These are phyloP conservation scores for Torrubiella hemipterigena DNA, from an alignment of 2,329 filamentous ascomycete genomes.

Conservation along the genomic window DNA sequence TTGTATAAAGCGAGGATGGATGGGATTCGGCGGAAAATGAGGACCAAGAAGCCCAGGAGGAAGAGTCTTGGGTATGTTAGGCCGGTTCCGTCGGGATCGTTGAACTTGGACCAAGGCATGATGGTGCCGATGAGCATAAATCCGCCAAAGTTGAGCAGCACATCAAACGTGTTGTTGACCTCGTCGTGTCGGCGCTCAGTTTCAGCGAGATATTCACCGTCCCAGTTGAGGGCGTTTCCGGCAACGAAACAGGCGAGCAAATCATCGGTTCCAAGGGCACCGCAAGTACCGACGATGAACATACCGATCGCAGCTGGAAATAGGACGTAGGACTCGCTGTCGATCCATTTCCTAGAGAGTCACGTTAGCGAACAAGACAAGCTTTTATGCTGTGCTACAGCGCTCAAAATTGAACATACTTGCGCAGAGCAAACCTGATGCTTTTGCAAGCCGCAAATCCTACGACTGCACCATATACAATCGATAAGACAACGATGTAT, in stretches of 20 bases:
- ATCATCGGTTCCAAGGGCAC: constrained; percentile 45
- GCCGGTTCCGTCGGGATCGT: constrained; percentile 38
- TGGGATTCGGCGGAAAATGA: constrained; percentile 44
- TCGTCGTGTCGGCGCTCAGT: constrained; percentile 44
- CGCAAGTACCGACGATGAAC: constrained; percentile 45
- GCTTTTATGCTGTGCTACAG: no score
- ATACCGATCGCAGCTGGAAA: constrained; percentile 40
- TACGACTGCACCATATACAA: constrained; percentile 37
- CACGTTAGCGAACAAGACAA: neutral
- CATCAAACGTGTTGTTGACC: constrained; percentile 46
- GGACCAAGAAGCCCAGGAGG: constrained; percentile 36
- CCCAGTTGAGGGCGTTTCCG: constrained; percentile 49
- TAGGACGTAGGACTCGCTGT: constrained; percentile 40
- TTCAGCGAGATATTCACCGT: constrained; percentile 45
- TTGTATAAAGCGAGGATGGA: constrained; percentile 41
- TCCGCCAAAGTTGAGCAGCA: constrained; percentile 46
- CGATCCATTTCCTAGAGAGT: constrained; percentile 45
- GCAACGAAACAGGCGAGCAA: constrained; percentile 49
- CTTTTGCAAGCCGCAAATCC: constrained; percentile 35
- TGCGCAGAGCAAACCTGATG: constrained; percentile 28
- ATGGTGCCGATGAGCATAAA: constrained; percentile 48
- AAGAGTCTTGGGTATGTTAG: constrained; percentile 38
- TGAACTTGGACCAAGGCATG: constrained; percentile 43
- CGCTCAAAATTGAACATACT: constrained; percentile 9
- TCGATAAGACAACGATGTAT: constrained; percentile 43